These are phyloP conservation scores for Aspergillus floridensis DNA, from an alignment of 2,329 filamentous ascomycete species.

Conservation along the genomic window DNA sequence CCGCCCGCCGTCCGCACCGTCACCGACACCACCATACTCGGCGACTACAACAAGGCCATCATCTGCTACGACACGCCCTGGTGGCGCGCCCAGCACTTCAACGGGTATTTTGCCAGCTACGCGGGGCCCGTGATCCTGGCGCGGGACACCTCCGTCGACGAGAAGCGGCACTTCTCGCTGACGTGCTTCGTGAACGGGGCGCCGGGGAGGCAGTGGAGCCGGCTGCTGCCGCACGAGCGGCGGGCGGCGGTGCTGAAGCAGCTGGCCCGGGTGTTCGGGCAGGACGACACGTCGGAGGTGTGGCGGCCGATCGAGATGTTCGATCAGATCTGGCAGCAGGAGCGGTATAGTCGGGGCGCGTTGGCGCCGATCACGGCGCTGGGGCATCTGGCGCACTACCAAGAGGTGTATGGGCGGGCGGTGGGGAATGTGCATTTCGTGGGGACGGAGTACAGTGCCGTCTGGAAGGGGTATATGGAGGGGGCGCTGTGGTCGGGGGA, in stretches of 20 bases:
- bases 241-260: conserved; percentile 28
- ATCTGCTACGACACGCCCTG: conserved; percentile 45
- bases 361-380: conserved; percentile 34
- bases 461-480: conserved; percentile 61
- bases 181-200: conserved; percentile 44
- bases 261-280: conserved; percentile 29
- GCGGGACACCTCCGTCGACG: conserved; percentile 39
- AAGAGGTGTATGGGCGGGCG: conserved; percentile 19
- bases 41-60: conserved; percentile 39
- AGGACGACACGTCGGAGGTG: conserved; percentile 24
- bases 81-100: conserved; percentile 30
- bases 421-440: conserved; percentile 51
- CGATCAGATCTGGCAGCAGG: conserved; percentile 18
- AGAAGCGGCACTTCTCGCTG: conserved; percentile 28
- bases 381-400: conserved; percentile 25
- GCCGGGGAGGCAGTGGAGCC: conserved; percentile 36
- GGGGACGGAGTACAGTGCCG: conserved; percentile 52
- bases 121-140: conserved; percentile 40
- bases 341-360: conserved; percentile 31
- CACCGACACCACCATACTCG: conserved; percentile 30
- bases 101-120: conserved; percentile 40
- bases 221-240: conserved; percentile 22
- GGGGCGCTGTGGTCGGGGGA: conserved; percentile 53
- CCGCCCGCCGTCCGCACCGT: conserved; percentile 28
- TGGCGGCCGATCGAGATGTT: conserved; percentile 40